Evolutionary conservation across 768 basidiomycete species (phyloP).

Genomic region (Tylopilus felleus): DNA sequence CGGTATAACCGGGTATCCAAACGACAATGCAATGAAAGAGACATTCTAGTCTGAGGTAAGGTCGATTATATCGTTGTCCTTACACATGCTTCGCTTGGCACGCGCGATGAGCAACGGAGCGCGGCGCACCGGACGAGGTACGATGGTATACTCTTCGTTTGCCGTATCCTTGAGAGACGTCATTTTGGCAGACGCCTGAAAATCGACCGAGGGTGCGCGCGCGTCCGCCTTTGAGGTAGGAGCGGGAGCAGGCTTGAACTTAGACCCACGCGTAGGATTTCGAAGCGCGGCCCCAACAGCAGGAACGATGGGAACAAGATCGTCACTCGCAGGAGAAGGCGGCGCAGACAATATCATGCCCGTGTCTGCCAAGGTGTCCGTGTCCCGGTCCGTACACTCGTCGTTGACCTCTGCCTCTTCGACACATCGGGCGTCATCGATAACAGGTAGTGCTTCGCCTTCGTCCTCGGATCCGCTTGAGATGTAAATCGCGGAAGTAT

Average conservation of each 20-base stretch:
- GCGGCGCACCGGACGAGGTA: not conserved
- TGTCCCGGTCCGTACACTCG: not conserved
- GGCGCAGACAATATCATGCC: slow-evolving; percentile 28
- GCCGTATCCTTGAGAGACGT: not conserved
- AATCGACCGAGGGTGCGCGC: not conserved
- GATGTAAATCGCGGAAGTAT: slow-evolving; percentile 21
- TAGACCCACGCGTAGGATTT: slow-evolving; percentile 9
- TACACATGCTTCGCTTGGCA: slow-evolving; percentile 7
- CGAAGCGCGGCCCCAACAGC: not conserved
- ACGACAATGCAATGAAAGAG: not conserved
- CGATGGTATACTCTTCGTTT: not conserved
- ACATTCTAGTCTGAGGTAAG: slow-evolving; percentile 32
- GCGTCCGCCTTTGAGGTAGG: not conserved
- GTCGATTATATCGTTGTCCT: slow-evolving; percentile 37
- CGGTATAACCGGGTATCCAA: not conserved
- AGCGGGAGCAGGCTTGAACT: slow-evolving; percentile 17
- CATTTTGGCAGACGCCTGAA: not conserved
- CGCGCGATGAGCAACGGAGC: slow-evolving; percentile 26
- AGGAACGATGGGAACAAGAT: not conserved
- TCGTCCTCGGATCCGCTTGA: slow-evolving; percentile 30
- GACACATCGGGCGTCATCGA: not conserved
- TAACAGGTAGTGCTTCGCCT: not conserved
- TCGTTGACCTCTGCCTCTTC: not conserved
- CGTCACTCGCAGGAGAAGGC: slow-evolving; percentile 12
- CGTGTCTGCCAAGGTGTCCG: slow-evolving; percentile 15